A percentile compares a stretch with the other conserved stretches of the same genome.
Evolutionary conservation across 164 flowering plant genomes (phyloP).

Genomic region (Stephania cephalantha): DNA sequence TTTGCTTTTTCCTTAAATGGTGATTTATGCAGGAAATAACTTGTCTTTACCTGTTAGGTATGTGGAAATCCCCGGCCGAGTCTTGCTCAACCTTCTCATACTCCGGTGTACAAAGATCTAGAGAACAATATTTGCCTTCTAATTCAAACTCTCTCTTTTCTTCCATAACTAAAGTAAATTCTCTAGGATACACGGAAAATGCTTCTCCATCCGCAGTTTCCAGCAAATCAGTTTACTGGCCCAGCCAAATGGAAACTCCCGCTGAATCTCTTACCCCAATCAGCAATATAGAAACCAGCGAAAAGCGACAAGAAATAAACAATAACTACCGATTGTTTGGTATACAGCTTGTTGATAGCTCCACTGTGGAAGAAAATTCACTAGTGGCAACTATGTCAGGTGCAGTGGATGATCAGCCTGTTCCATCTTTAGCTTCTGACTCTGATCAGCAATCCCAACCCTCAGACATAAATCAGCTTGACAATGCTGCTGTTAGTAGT

Average conservation of each 20-base stretch:
- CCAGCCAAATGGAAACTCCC: conserved; percentile 36
- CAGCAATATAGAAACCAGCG: conserved; percentile 36
- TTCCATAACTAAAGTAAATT: conserved; percentile 29
- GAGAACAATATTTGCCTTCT: conserved; percentile 48
- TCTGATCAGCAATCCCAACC: conserved; percentile 61
- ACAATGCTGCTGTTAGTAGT: conserved; percentile 55
- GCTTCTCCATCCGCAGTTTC: conserved; percentile 35
- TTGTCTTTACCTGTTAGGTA: conserved; percentile 27
- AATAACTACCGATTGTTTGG: conserved; percentile 77
- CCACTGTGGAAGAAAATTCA: conserved; percentile 36
- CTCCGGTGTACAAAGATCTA: conserved; percentile 45
- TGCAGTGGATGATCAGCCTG: conserved; percentile 37
- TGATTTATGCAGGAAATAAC: neutral
- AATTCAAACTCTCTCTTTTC: conserved; percentile 30
- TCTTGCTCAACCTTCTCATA: conserved; percentile 40
- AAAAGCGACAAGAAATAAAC: conserved; percentile 48
- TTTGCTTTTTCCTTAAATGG: neutral
- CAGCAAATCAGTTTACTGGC: conserved; percentile 39
- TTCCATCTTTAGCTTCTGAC: conserved; percentile 44
- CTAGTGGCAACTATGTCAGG: conserved; percentile 27
- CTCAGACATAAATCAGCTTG: conserved; percentile 47
- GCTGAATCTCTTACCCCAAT: conserved; percentile 40
- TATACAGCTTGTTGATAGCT: conserved; percentile 56
- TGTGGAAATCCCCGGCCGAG: conserved; percentile 58
- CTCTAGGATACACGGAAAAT: conserved; percentile 34